These are phyloP conservation scores for Saturnispora serradocipensis DNA, from an alignment of 805 yeast genomes.

Conservation along the genomic window DNA sequence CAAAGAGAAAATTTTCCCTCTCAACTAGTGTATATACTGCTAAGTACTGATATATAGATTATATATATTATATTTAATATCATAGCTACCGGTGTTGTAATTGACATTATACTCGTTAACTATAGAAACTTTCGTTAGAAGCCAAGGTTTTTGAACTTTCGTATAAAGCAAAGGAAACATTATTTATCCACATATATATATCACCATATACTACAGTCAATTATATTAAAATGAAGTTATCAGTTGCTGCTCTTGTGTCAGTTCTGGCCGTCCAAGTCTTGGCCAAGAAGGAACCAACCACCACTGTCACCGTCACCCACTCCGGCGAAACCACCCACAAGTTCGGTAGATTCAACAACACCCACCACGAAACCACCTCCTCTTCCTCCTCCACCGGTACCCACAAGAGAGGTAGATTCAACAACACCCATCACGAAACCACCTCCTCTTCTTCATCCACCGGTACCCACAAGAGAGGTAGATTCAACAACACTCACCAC, in stretches of 20 bases:
- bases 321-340: conserved; percentile 38
- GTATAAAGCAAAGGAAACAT: too few species aligned
- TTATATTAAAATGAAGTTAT: conserved; percentile 28
- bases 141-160: neutral
- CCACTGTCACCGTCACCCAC: conserved; percentile 26
- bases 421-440: conserved; percentile 40
- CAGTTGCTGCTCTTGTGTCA: conserved; percentile 23
- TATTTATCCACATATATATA: neutral
- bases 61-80: too few species aligned
- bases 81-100: neutral
- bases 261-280: conserved; percentile 28
- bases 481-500: conserved; percentile 38
- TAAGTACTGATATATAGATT: neutral
- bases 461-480: conserved; percentile 48
- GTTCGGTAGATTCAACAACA: conserved; percentile 47
- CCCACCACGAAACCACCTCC: conserved; percentile 16
- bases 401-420: conserved; percentile 40
- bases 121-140: neutral
- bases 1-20: neutral
- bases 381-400: conserved; percentile 27
- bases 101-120: neutral
- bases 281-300: conserved; percentile 19
- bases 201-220: neutral
- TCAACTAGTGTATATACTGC: neutral
- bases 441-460: conserved; percentile 28